Conservation (phyloP, 2,329 filamentous ascomycete species). For the Pseudogymnoascus sp. region DNA sequence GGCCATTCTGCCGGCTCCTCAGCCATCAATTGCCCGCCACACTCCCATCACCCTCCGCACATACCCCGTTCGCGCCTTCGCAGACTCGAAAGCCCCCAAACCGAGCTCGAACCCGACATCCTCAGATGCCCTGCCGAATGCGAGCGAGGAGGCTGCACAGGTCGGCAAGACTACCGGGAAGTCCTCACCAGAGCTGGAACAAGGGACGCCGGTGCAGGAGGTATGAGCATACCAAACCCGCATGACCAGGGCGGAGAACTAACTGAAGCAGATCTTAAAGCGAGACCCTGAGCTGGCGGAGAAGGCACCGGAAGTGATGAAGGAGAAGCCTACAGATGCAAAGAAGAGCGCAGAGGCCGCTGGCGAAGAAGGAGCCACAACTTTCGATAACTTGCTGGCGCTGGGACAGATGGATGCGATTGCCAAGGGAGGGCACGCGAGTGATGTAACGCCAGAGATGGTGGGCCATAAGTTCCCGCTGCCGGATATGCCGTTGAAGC, state of each 20-base stretch:
- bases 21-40: constrained; percentile 29
- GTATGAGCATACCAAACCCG: constrained; percentile 33
- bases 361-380: constrained; percentile 26
- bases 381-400: constrained; percentile 26
- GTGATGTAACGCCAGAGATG: constrained; percentile 15
- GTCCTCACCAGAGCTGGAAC: constrained; percentile 52
- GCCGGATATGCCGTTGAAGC: constrained; percentile 59
- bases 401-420: constrained; percentile 26
- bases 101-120: constrained; percentile 39
- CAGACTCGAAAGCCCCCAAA: constrained; percentile 22
- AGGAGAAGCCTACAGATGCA: constrained; percentile 44
- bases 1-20: constrained; percentile 29
- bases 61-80: constrained; percentile 23
- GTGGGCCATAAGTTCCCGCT: constrained; percentile 59
- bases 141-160: constrained; percentile 58
- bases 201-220: constrained; percentile 61
- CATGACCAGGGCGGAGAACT: constrained; percentile 13
- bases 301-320: constrained; percentile 59
- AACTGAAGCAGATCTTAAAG: constrained; percentile 47
- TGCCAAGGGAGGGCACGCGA: constrained; percentile 19
- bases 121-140: constrained; percentile 44
- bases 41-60: constrained; percentile 21
- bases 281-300: constrained; percentile 54
- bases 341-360: constrained; percentile 10
- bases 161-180: constrained; percentile 50